Evolutionary conservation across 148 eudicot genomes (phyloP), one percentile per base, ranked within the genome.

Genomic region (Arbutus unedo): DNA sequence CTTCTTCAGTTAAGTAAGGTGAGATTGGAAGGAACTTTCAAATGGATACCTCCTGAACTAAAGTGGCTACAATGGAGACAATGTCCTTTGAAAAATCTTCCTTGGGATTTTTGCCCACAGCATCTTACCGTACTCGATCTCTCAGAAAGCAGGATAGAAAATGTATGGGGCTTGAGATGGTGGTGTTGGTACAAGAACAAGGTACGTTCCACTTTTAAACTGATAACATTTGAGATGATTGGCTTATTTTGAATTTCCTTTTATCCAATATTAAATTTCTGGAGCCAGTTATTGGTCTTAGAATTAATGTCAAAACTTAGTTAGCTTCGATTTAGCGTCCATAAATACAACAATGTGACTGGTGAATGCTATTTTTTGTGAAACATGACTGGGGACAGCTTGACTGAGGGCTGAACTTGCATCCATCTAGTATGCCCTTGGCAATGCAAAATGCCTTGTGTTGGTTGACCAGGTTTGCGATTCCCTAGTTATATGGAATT

Each of bases 61-160:
- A 88, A 89, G 81, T 92, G 95, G 93, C 84, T 92, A 81, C 89
- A 84, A 76, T 91, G 93, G 95, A 92, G 44, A 83, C 85, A 88
- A 68, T 92, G 93, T 82, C 82, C 86, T 77, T 81, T 78, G 79
- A 79, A 81, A 78, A 67, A 76, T 75, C 85, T 89, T 73, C 86
- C 92, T 74, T 66, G 76, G 53, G 21, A 74, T 23, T 56, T 87
- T 60, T 81, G 56, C 48, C 90, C 91, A 4, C 83, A 55, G 50
- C 84, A 88, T 80, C 88, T 92, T 56, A 85, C 89, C 6, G 90
- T 91, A 49, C 92, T 92, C 79, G 92, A 92, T 85, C 86, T 92
- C 80, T 90, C 93, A 49, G 82, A 74, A 57, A 92, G 92, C 90
- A 83, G 66, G 41, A 84, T 92, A 74, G 80, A 85, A 72, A 84